These are phyloP conservation scores for Debaryomycetaceae sp. DNA, from an alignment of 1,139 yeast species.

Conservation along the genomic window DNA sequence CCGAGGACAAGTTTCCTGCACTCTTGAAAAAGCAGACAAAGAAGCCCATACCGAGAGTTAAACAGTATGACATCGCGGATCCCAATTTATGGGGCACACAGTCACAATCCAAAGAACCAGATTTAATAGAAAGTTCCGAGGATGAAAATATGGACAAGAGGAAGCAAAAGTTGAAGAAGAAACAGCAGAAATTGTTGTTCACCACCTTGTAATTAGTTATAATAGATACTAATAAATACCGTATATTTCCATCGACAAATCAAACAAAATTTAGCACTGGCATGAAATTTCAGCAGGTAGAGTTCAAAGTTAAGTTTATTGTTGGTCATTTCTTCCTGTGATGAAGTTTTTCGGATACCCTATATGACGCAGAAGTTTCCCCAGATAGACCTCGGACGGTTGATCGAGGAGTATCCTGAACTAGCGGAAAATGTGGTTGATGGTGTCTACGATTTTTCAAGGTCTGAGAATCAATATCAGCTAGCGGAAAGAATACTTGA, in stretches of 20 bases:
- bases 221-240: background rate
- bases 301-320: no score
- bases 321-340: no score
- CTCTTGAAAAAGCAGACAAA: conserved; percentile 34
- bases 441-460: conserved; percentile 9
- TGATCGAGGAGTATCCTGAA: conserved; percentile 7
- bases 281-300: background rate
- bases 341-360: no score
- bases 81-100: conserved; percentile 24
- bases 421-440: conserved; percentile 4
- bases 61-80: conserved; percentile 25
- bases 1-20: conserved; percentile 33
- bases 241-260: background rate
- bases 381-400: conserved; percentile 4
- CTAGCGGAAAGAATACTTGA: conserved; percentile 14
- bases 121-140: conserved; percentile 12
- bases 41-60: conserved; percentile 39
- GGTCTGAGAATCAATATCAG: conserved; percentile 13
- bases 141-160: conserved; percentile 23
- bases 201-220: background rate
- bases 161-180: conserved; percentile 28
- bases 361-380: conserved; percentile 4
- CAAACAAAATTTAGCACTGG: background rate
- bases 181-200: conserved; percentile 18
- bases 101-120: conserved; percentile 4